Conservation (phyloP, 2,329 filamentous ascomycete genomes). For the Chaetomiaceae sp. region DNA sequence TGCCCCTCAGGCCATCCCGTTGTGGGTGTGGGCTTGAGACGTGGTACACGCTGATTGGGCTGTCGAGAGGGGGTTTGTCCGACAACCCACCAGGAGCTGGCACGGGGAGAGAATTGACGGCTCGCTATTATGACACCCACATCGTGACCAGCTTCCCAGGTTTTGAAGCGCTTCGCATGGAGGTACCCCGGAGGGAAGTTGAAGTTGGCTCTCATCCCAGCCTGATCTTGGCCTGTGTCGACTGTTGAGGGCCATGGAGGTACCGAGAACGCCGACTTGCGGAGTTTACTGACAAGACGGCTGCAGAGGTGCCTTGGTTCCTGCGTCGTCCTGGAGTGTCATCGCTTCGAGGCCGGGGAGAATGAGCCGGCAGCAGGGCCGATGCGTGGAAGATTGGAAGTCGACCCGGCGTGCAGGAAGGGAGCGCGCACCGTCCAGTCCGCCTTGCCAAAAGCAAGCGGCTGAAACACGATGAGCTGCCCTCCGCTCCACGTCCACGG, state of each 20-base stretch:
- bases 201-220: background rate
- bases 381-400: background rate
- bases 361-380: background rate
- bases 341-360: background rate
- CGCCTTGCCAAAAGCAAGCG: slow-evolving; percentile 19
- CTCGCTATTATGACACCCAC: slow-evolving; percentile 17
- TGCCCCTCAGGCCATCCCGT: slow-evolving; percentile 22
- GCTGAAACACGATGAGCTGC: slow-evolving; percentile 28
- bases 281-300: too few species aligned
- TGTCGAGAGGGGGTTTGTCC: slow-evolving; percentile 25
- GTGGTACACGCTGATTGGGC: slow-evolving; percentile 34
- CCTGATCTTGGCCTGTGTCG: too few species aligned
- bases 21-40: slow-evolving; percentile 32
- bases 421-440: slow-evolving; percentile 8
- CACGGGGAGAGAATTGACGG: slow-evolving; percentile 23
- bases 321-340: too few species aligned
- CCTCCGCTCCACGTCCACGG: slow-evolving; percentile 8
- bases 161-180: background rate
- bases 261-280: too few species aligned
- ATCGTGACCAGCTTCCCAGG: background rate
- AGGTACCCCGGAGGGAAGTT: background rate
- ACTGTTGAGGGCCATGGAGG: too few species aligned
- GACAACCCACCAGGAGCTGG: slow-evolving; percentile 30
- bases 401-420: background rate
- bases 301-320: too few species aligned